Evolutionary conservation across 208 protist genomes (phyloP).

Genomic region (Herpetomonas muscarum): DNA sequence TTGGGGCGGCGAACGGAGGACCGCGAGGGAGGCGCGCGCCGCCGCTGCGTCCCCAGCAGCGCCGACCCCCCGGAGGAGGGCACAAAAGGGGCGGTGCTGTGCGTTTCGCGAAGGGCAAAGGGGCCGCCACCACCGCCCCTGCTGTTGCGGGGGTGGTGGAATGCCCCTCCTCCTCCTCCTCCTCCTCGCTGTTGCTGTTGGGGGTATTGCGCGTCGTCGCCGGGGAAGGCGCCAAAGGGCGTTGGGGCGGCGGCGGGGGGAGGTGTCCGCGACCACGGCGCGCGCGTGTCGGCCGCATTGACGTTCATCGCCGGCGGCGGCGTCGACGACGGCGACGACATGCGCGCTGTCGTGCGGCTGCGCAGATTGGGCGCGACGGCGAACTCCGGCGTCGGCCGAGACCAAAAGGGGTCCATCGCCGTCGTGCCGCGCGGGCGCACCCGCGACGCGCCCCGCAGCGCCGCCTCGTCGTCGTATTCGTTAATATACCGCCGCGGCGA

Average conservation of each 20-base stretch:
- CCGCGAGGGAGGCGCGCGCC: not conserved
- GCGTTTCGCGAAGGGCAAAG: not conserved
- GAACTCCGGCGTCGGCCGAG: slow-evolving; percentile 17
- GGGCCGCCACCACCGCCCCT: no score
- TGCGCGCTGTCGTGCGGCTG: not conserved
- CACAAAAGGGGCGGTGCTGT: not conserved
- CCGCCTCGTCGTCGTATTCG: slow-evolving; percentile 41
- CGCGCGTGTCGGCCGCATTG: slow-evolving; percentile 3
- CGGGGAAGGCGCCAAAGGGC: no score
- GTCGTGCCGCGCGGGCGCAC: slow-evolving; percentile 45
- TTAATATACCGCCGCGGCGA: slow-evolving; percentile 22
- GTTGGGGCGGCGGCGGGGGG: no score
- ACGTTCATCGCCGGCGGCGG: not conserved
- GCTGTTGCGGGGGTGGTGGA: no score
- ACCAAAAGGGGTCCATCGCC: slow-evolving; percentile 46
- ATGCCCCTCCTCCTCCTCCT: no score
- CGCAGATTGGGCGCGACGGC: slow-evolving; percentile 17
- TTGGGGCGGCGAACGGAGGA: not conserved
- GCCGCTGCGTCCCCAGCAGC: slow-evolving; percentile 1
- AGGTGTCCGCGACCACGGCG: not conserved
- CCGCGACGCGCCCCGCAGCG: slow-evolving; percentile 21
- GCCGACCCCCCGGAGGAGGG: not conserved
- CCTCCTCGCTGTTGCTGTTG: no score
- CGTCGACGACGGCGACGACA: not conserved
- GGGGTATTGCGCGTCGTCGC: not conserved